A percentile compares a stretch with the other conserved stretches of the same genome.
These are phyloP conservation scores for Chimonanthus praecox DNA, from an alignment of 164 flowering plant genomes.

Conservation along the genomic window DNA sequence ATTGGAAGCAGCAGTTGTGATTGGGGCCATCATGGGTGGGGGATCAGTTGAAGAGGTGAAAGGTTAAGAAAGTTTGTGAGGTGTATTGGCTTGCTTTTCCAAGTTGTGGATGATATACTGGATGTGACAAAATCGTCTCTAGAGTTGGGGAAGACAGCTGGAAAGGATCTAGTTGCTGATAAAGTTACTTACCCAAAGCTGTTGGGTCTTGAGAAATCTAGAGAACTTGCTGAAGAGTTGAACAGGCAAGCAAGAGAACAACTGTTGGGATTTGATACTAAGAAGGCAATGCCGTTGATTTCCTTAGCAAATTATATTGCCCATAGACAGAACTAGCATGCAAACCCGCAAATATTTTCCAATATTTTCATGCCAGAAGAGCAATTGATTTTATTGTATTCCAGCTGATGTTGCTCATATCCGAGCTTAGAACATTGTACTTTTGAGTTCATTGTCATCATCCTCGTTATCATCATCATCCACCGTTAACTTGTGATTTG, in stretches of 20 bases:
- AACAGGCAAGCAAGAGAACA: slow-evolving; percentile 40
- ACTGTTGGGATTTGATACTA: slow-evolving; percentile 43
- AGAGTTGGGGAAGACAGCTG: slow-evolving; percentile 69
- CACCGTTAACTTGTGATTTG: too few relatives aligned
- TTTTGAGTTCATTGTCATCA: too few relatives aligned
- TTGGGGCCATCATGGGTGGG: slow-evolving; percentile 62
- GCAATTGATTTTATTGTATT: slow-evolving; percentile 2
- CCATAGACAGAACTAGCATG: slow-evolving; percentile 34
- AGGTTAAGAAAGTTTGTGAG: slow-evolving; percentile 47
- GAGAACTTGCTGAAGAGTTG: slow-evolving; percentile 46
- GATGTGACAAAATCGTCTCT: slow-evolving; percentile 55
- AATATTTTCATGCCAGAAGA: not conserved
- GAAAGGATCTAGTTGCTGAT: slow-evolving; percentile 59
- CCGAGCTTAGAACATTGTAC: too few relatives aligned
- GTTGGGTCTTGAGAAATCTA: slow-evolving; percentile 52
- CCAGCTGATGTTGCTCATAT: not conserved
- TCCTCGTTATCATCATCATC: too few relatives aligned
- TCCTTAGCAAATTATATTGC: slow-evolving; percentile 64
- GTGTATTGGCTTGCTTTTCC: slow-evolving; percentile 52
- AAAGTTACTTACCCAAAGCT: slow-evolving; percentile 60
- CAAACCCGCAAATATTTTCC: not conserved
- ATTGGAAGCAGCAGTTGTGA: slow-evolving; percentile 49
- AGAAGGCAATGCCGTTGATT: slow-evolving; percentile 56
- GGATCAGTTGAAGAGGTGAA: slow-evolving; percentile 41
- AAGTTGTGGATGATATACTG: slow-evolving; percentile 70